phyloP scores from a whole-genome alignment of 2,329 filamentous ascomycete species.

The Fusarium concolor region DNA sequence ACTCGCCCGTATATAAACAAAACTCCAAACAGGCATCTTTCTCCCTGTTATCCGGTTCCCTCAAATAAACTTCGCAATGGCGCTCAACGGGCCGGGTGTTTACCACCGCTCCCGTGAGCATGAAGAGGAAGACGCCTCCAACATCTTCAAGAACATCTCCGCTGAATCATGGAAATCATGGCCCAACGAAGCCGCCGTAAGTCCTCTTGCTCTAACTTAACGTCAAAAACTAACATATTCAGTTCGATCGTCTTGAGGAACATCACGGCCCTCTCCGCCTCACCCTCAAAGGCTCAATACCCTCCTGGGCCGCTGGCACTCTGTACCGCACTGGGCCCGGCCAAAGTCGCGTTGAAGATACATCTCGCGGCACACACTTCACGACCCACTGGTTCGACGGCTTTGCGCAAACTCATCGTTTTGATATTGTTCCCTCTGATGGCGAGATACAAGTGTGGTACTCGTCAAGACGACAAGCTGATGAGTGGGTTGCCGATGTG shows the following conservation, averaged over 20 bases:
- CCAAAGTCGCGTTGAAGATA: constrained; percentile 68
- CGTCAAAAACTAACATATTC: background rate
- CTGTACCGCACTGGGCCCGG: constrained; percentile 82
- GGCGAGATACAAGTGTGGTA: constrained; percentile 66
- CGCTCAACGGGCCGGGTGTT: constrained; percentile 45
- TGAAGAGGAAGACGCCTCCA: constrained; percentile 43
- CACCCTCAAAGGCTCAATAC: constrained; percentile 73
- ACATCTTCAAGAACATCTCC: constrained; percentile 44
- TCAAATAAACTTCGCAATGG: constrained; percentile 30
- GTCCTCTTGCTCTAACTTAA: background rate
- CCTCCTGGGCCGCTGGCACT: constrained; percentile 75
- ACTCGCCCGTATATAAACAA: background rate
- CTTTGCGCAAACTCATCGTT: constrained; percentile 76
- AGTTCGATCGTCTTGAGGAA: constrained; percentile 78
- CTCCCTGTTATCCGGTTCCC: background rate
- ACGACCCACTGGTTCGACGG: constrained; percentile 86
- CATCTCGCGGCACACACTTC: constrained; percentile 68
- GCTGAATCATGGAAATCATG: constrained; percentile 55
- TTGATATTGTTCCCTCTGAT: constrained; percentile 69
- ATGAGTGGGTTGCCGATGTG: constrained; percentile 71
- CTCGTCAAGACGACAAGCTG: constrained; percentile 75
- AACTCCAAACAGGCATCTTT: too few species aligned
- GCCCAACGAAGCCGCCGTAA: constrained; percentile 62
- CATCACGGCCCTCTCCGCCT: constrained; percentile 74
- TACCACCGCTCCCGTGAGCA: constrained; percentile 46